phyloP scores from a whole-genome alignment of 768 basidiomycete genomes.

The Royoungia palumana region DNA sequence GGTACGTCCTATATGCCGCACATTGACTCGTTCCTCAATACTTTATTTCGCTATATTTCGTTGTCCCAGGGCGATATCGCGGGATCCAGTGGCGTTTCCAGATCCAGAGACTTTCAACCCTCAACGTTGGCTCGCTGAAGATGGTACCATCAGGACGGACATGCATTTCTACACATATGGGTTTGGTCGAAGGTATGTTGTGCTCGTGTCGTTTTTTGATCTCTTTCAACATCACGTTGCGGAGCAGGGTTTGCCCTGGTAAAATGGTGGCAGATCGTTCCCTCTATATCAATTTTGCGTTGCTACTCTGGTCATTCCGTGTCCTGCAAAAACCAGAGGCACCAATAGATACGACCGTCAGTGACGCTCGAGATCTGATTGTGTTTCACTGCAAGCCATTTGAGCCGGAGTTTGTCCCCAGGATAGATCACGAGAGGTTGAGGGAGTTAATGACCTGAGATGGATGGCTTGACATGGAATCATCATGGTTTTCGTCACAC shows the following conservation, averaged over 20 bases:
- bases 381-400: conserved; percentile 59
- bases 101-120: no score
- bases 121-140: no score
- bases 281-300: conserved; percentile 57
- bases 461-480: not conserved
- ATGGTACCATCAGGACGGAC: conserved; percentile 38
- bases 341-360: conserved; percentile 4
- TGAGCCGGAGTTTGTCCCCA: conserved; percentile 50
- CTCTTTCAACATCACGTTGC: no score
- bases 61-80: no score
- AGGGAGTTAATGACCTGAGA: conserved; percentile 12
- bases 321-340: conserved; percentile 41
- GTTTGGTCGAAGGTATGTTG: no score
- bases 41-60: no score
- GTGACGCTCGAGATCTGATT: conserved; percentile 48
- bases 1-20: no score
- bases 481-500: no score
- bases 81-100: no score
- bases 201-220: no score
- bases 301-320: conserved; percentile 60
- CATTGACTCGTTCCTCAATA: no score
- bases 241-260: conserved; percentile 26
- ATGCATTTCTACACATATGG: conserved; percentile 38
- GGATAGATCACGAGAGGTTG: conserved; percentile 24
- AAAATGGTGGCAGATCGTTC: conserved; percentile 46